phyloP scores from a whole-genome alignment of 148 eudicot genomes.

The Euryodendron excelsum region DNA sequence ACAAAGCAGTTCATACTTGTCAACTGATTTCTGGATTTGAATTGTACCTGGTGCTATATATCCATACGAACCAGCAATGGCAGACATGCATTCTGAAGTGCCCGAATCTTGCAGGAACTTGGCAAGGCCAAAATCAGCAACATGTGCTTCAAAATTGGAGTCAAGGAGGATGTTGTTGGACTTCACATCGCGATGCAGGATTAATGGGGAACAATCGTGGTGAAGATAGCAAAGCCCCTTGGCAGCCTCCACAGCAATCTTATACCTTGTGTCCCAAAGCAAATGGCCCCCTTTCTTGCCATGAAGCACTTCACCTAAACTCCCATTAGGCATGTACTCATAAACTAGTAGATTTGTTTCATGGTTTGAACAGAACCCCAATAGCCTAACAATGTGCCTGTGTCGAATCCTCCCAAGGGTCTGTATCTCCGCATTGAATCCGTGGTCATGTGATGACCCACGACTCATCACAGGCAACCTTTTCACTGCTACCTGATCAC shows the following conservation, averaged over 20 bases:
- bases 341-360: conserved; percentile 90
- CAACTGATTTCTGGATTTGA: too few species aligned
- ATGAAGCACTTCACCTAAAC: conserved; percentile 89
- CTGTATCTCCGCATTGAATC: conserved; percentile 93
- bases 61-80: conserved; percentile 89
- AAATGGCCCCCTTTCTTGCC: conserved; percentile 97
- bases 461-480: conserved; percentile 79
- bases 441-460: conserved; percentile 93
- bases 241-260: conserved; percentile 85
- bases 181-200: conserved; percentile 91
- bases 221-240: conserved; percentile 95
- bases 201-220: conserved; percentile 86
- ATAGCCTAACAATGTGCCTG: conserved; percentile 78
- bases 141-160: conserved; percentile 84
- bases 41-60: conserved; percentile 80
- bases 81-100: conserved; percentile 88
- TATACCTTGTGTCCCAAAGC: conserved; percentile 88
- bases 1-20: too few species aligned
- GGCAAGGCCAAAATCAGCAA: conserved; percentile 97
- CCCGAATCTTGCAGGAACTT: conserved; percentile 98
- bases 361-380: conserved; percentile 89
- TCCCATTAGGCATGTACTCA: conserved; percentile 97
- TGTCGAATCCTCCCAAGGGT: conserved; percentile 90
- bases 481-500: conserved; percentile 79
- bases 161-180: conserved; percentile 87